Percentiles rank a stretch among this genome's conserved stretches.
Conservation (phyloP, 169 alveolate species). For the Cyclospora cayetanensis region DNA sequence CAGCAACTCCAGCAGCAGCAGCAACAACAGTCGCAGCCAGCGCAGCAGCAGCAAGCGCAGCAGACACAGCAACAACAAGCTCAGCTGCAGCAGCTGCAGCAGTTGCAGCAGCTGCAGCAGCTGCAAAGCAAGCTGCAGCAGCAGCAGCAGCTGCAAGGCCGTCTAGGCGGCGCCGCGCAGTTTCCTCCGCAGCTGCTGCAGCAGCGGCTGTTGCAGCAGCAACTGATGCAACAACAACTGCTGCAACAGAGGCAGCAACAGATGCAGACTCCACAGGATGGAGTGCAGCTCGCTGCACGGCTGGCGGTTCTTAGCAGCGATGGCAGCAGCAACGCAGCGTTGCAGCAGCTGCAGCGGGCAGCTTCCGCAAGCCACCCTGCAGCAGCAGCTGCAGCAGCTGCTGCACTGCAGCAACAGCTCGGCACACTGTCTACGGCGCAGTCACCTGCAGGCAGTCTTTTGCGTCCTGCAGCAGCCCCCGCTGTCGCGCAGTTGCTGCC, state of each 20-base stretch:
- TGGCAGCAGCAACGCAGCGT: constrained; percentile 42
- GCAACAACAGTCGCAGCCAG: constrained; percentile 11
- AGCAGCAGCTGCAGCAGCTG: constrained; percentile 62
- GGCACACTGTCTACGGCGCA: constrained; percentile 42
- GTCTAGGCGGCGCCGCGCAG: constrained; percentile 24
- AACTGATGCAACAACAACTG: constrained; percentile 42
- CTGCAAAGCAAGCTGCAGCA: constrained; percentile 25
- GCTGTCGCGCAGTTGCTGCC: constrained; percentile 44
- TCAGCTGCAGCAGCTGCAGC: constrained; percentile 30
- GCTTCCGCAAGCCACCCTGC: constrained; percentile 41
- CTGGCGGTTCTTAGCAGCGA: constrained; percentile 31
- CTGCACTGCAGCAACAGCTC: constrained; percentile 60
- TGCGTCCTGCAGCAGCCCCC: constrained; percentile 43
- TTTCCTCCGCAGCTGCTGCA: constrained; percentile 55
- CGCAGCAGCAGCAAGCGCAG: background rate
- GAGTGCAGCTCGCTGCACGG: constrained; percentile 31
- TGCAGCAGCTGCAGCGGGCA: constrained; percentile 65
- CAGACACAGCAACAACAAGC: too few relatives aligned
- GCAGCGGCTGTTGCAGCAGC: constrained; percentile 64
- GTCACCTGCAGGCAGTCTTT: constrained; percentile 14
- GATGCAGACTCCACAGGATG: constrained; percentile 32
- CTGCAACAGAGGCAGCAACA: constrained; percentile 51
- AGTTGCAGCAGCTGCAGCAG: constrained; percentile 30
- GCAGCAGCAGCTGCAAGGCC: constrained; percentile 62
- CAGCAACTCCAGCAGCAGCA: constrained; percentile 8